phyloP scores from a whole-genome alignment of 176 grass and related monocot species.

The Musa schizocarpa region DNA sequence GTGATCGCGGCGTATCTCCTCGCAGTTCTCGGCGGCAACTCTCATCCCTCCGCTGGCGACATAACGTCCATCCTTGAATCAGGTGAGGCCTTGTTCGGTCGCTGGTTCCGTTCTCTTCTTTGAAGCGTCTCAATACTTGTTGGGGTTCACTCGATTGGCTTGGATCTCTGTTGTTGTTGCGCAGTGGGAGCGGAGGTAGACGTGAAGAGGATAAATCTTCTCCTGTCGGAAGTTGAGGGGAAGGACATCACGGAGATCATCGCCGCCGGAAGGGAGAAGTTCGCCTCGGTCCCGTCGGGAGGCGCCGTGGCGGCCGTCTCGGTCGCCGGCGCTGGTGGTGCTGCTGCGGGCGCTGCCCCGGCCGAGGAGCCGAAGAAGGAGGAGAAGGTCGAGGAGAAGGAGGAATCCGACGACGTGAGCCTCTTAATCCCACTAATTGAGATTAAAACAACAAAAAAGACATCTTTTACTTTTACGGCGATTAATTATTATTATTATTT shows the following conservation, averaged over 20 bases:
- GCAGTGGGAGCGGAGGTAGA: neutral
- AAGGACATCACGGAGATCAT: neutral
- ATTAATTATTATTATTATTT: too few species aligned
- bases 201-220: neutral
- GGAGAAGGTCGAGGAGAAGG: slow-evolving; percentile 4
- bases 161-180: neutral
- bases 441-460: neutral
- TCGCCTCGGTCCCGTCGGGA: neutral
- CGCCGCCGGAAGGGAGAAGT: neutral
- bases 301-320: neutral
- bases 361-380: neutral
- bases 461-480: neutral
- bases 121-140: too few species aligned
- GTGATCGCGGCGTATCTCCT: too few species aligned
- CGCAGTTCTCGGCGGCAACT: too few species aligned
- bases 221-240: neutral
- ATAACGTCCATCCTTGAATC: too few species aligned
- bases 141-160: too few species aligned
- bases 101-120: too few species aligned
- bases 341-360: neutral
- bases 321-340: neutral
- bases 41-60: too few species aligned
- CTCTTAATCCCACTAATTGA: neutral
- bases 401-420: slow-evolving; percentile 4
- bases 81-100: too few species aligned